These are phyloP conservation scores for Ustilago bromivora DNA, from an alignment of 1,284 basidiomycete genomes.

Conservation along the genomic window DNA sequence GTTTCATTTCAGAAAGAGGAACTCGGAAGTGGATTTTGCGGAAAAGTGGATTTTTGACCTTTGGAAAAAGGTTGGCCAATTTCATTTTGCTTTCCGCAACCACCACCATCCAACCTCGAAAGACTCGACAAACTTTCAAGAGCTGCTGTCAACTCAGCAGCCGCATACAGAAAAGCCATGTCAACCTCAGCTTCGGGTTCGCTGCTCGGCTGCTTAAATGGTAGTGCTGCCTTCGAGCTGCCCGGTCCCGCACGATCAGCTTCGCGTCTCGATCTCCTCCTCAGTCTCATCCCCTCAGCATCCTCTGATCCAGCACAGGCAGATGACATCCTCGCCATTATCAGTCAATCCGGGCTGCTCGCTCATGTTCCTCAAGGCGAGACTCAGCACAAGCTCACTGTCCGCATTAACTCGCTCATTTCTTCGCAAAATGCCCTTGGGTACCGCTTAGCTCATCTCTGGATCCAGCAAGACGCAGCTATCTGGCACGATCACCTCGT, in stretches of 20 bases:
- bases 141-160: conserved; percentile 1
- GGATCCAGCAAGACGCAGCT: conserved; percentile 44
- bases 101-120: conserved; percentile 4
- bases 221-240: conserved; percentile 21
- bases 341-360: conserved; percentile 39
- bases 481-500: conserved; percentile 45
- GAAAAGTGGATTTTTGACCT: not conserved
- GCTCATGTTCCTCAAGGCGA: conserved; percentile 23
- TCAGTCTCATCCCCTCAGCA: conserved; percentile 29
- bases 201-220: conserved; percentile 6
- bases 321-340: conserved; percentile 26
- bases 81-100: conserved; percentile 6
- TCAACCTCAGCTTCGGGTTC: conserved; percentile 1
- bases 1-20: conserved; percentile 9
- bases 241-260: conserved; percentile 28
- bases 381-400: conserved; percentile 45
- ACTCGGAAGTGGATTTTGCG: conserved; percentile 26
- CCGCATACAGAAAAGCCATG: conserved; percentile 1
- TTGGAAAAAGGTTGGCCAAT: not conserved
- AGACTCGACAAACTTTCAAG: not conserved
- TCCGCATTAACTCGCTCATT: conserved; percentile 51
- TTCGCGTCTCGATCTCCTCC: conserved; percentile 37
- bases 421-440: conserved; percentile 44
- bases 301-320: conserved; percentile 16
- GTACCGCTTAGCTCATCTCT: conserved; percentile 39